Conservation (phyloP, 2,329 filamentous ascomycete genomes). For the Ophiobolus disseminans region DNA sequence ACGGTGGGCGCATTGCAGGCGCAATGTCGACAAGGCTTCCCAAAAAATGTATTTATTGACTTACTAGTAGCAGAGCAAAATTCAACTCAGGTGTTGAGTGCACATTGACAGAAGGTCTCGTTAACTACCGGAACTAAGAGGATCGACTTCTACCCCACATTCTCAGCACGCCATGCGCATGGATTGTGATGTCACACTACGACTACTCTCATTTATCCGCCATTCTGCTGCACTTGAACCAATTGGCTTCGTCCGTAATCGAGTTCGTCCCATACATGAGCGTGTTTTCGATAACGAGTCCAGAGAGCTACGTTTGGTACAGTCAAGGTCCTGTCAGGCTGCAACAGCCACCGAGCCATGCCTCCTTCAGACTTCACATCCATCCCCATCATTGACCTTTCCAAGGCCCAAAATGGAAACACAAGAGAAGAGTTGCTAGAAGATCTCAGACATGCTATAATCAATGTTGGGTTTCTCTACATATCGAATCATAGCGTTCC, state of each 20-base stretch:
- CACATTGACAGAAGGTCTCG: too few relatives aligned
- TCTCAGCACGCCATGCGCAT: conserved; percentile 7
- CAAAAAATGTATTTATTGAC: too few relatives aligned
- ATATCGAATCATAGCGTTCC: conserved; percentile 10
- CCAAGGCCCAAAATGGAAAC: conserved; percentile 46
- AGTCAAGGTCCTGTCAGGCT: not conserved
- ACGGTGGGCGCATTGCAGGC: too few relatives aligned
- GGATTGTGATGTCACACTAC: not conserved
- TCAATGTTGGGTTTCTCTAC: conserved; percentile 12
- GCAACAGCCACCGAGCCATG: conserved; percentile 2
- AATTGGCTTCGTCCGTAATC: not conserved
- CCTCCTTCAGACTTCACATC: conserved; percentile 9
- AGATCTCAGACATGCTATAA: conserved; percentile 53
- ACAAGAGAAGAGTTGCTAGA: conserved; percentile 49
- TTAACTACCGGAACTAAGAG: too few relatives aligned
- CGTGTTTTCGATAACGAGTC: too few relatives aligned
- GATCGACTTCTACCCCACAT: too few relatives aligned
- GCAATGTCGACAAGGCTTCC: too few relatives aligned
- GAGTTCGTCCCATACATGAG: too few relatives aligned
- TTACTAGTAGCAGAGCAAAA: too few relatives aligned
- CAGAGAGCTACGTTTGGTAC: not conserved
- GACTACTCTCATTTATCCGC: not conserved
- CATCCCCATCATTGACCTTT: conserved; percentile 60
- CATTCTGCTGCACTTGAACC: not conserved
- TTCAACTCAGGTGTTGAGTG: too few relatives aligned